Evolutionary conservation across 148 eudicot species (phyloP), one percentile per base, ranked within the genome.

Genomic region (Rhododendron vialii): DNA sequence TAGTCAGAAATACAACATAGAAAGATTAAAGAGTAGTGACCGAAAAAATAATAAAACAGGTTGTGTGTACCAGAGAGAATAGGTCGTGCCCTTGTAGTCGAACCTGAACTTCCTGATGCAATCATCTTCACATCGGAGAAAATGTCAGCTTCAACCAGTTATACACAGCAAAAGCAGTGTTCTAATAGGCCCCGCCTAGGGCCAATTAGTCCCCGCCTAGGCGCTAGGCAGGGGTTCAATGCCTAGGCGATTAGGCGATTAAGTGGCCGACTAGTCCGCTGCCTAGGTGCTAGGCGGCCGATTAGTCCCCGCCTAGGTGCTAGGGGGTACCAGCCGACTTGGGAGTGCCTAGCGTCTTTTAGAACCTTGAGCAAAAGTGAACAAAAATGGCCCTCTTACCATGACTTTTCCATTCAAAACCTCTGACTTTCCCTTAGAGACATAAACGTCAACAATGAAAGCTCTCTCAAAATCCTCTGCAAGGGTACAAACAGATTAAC

Each of bases 41-140:
- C 47, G 11, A 41, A 13, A 86, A 59, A 47, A 36, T 28, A 79
- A 71, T 83, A 14, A 77, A 24, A 36, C 80, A 83, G 80, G n/a
- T 43, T 81, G 75, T 84, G 63, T 84, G 86, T 90, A 96, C 99
- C 98, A 81, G 95, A 92, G 83, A 96, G 92, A 74, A 96, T 87
- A 83, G 96, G 95, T 12, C 82, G 91, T 45, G 97, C 94, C 91
- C 82, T 90, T 74, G 93, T 67, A 79, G 89, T 89, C 61, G 97
- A 93, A 87, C 89, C 92, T 75, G 95, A 84, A 78, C 85, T 90
- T 91, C 99, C 98, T 55, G 99, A 94, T 61, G 98, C 88, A 82
- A 91, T 85, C 81, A 95, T 88, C 99, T 96, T 88, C 71, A 81
- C 26, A 78, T 63, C 47, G 50, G 50, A 38, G 38, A 85, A 47